Conservation (phyloP, 2,329 filamentous ascomycete species). For the Fusarium papillatum region DNA sequence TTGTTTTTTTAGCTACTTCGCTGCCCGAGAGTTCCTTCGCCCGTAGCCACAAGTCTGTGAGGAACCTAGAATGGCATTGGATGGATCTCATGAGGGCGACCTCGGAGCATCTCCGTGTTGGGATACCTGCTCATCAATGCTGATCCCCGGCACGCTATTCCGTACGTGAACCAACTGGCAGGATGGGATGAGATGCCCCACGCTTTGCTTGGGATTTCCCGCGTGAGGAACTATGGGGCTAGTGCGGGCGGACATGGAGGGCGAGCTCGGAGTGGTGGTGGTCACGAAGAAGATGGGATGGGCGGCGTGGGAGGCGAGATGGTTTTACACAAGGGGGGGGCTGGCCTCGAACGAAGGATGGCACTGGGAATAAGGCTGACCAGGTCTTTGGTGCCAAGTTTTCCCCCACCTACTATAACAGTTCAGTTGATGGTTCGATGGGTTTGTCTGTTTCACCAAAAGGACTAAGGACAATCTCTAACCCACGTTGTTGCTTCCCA, state of each 20-base stretch:
- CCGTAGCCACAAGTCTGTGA: background rate
- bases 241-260: constrained; percentile 7
- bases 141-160: constrained; percentile 34
- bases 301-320: background rate
- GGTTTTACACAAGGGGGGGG: background rate
- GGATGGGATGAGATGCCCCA: constrained; percentile 21
- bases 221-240: constrained; percentile 1
- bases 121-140: constrained; percentile 8
- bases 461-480: background rate
- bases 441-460: background rate
- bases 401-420: background rate
- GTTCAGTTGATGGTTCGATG: constrained; percentile 12
- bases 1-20: background rate
- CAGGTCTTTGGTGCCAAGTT: constrained; percentile 3
- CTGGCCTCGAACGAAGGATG: background rate
- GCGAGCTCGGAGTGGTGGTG: constrained; percentile 6
- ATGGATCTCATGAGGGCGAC: constrained; percentile 17
- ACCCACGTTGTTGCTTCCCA: background rate
- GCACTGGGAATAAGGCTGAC: constrained; percentile 7
- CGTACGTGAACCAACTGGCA: constrained; percentile 10
- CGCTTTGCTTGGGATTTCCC: constrained; percentile 19
- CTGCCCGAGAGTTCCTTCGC: constrained; percentile 1
- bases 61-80: background rate
- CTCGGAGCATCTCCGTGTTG: constrained; percentile 32
- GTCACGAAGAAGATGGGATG: background rate